Evolutionary conservation across 2,329 filamentous ascomycete genomes (phyloP).

Genomic region (Diplocarpon mali): DNA sequence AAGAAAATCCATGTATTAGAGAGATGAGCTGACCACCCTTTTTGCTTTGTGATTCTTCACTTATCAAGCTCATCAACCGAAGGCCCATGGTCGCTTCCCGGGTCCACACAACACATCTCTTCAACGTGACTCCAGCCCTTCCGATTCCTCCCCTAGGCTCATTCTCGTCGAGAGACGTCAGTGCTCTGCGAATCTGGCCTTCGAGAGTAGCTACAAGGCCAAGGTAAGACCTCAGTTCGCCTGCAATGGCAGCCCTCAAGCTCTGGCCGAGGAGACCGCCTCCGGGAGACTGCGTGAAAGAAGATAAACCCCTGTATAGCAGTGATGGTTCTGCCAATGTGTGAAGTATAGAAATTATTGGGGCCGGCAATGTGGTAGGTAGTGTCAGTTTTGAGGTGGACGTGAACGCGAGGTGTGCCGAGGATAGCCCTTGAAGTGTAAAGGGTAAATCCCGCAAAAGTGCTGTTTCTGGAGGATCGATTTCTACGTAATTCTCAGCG

Average conservation of each 20-base stretch:
- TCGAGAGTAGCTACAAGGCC: constrained; percentile 86
- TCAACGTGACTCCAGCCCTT: constrained; percentile 84
- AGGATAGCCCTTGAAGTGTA: constrained; percentile 84
- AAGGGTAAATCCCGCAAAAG: constrained; percentile 78
- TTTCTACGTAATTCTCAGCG: constrained; percentile 43
- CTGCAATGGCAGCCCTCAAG: constrained; percentile 72
- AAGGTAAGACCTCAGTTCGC: constrained; percentile 80
- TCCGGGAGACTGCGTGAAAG: constrained; percentile 71
- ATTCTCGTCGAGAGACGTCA: constrained; percentile 60
- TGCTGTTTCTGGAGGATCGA: constrained; percentile 52
- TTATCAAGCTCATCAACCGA: constrained; percentile 85
- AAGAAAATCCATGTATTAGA: constrained; percentile 84
- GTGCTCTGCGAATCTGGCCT: constrained; percentile 75
- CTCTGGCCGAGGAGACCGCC: constrained; percentile 87
- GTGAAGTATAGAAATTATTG: constrained; percentile 77
- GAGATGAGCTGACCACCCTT: constrained; percentile 89
- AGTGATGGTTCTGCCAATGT: constrained; percentile 86
- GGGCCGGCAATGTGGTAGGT: constrained; percentile 68
- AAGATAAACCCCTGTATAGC: constrained; percentile 71
- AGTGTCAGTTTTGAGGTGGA: constrained; percentile 60
- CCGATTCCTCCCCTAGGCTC: constrained; percentile 61
- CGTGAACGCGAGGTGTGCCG: constrained; percentile 68
- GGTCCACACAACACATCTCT: constrained; percentile 94
- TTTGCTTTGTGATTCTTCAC: constrained; percentile 75
- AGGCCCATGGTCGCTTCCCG: constrained; percentile 93